These are phyloP conservation scores for Herpotrichia juniperi DNA, from an alignment of 2,329 filamentous ascomycete genomes.

Conservation along the genomic window DNA sequence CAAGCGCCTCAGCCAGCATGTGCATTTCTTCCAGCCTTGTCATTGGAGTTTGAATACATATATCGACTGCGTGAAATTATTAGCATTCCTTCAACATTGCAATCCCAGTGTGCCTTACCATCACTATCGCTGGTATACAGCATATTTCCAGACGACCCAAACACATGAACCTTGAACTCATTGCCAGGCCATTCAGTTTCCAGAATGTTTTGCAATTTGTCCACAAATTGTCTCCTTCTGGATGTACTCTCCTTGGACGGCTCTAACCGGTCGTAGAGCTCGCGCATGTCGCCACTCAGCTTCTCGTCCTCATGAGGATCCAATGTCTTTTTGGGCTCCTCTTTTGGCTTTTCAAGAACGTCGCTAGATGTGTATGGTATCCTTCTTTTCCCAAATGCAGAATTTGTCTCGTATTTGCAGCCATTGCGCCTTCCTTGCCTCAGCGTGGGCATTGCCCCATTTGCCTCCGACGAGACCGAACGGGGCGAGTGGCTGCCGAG, in stretches of 20 bases:
- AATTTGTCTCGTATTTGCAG: conserved; percentile 89
- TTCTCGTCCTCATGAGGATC: conserved; percentile 51
- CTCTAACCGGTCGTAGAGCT: conserved; percentile 83
- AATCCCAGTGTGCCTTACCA: conserved; percentile 61
- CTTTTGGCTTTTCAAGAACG: conserved; percentile 73
- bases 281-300: conserved; percentile 81
- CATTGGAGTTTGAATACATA: conserved; percentile 93
- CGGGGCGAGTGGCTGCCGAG: conserved; percentile 82
- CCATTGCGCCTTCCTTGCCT: conserved; percentile 64
- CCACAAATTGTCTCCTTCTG: conserved; percentile 76
- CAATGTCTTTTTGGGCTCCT: conserved; percentile 65
- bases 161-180: conserved; percentile 88
- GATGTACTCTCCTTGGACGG: conserved; percentile 80
- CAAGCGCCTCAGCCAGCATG: conserved; percentile 83
- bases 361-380: conserved; percentile 93
- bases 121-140: conserved; percentile 96
- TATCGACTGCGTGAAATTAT: conserved; percentile 72
- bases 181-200: conserved; percentile 91
- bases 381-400: conserved; percentile 79
- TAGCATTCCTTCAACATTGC: conserved; percentile 18
- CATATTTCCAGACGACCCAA: conserved; percentile 97
- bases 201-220: conserved; percentile 85
- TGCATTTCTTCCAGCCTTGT: conserved; percentile 89
- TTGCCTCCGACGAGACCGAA: conserved; percentile 89
- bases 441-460: conserved; percentile 72